Evolutionary conservation across 768 basidiomycete species (phyloP), one percentile per base, ranked within the genome.

Genomic region (Collybia sordida): DNA sequence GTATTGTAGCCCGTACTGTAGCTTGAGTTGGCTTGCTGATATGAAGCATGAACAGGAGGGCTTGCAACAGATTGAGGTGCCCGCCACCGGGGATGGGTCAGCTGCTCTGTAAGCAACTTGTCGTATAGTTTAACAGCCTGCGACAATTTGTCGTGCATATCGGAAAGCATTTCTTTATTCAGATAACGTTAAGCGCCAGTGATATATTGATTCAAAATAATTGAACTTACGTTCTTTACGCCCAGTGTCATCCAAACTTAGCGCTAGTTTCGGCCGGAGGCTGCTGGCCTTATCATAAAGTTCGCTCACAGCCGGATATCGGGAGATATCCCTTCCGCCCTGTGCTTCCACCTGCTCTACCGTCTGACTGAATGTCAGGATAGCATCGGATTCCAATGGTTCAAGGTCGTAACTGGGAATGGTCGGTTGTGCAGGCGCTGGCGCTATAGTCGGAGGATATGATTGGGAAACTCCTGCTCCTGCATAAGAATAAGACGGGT

Each of bases 101-200:
- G 75, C 62, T 95, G 90, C 55, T 90, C 81, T 21, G 93, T 93
- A 37, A 96, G 72, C 18, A 97, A 73, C 47, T 87, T 81, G 57
- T 98, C 95, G 63, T 98, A 98, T 3, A 97, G 71, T 62, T 89
- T 88, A 39, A 98, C 93, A 0, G 92, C 93, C 64, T 96, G 83
- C 0, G 92, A 90, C 8, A 99, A 68, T 67, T 98, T 96, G 41
- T 89, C 87, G 59, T 98, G 90, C 93, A 98, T 98, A 42, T 98
- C 94, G 6, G 83, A 75, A 28, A 99, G 72, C 63, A 95, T 77
- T 66, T 94, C 94, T 93, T 61, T 5, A 40, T 39, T 19, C 14
- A 28, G 35, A 24, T 25, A 15, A 27, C 23, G 21, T 49, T 31
- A 50, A 2, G 48, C 19, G 47, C 51, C 8, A 41, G n/a, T n/a